These are phyloP conservation scores for Leishmania major DNA, from an alignment of 208 protist genomes.

Conservation along the genomic window DNA sequence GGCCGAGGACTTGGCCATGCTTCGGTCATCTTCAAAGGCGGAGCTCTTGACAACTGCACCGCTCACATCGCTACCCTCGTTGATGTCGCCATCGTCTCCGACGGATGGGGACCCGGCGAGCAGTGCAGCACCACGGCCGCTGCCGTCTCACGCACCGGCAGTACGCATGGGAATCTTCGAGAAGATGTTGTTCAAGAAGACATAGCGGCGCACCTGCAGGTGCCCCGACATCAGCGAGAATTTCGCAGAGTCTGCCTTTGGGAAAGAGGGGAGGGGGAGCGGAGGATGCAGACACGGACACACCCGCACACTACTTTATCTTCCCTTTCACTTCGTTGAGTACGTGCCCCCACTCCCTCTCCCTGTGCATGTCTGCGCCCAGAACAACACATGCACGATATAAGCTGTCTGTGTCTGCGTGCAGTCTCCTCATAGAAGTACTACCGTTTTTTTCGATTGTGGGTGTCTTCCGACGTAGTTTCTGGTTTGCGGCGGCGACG, in stretches of 20 bases:
- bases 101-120: neutral
- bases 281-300: neutral
- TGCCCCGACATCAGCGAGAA: neutral
- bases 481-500: neutral
- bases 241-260: neutral
- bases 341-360: neutral
- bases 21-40: neutral
- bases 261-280: neutral
- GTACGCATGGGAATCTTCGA: constrained; percentile 12
- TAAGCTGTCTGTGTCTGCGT: neutral
- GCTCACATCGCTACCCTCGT: neutral
- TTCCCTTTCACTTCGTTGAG: neutral
- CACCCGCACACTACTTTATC: neutral
- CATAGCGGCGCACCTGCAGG: neutral
- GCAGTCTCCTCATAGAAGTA: neutral
- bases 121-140: neutral
- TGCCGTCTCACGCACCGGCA: constrained; percentile 3
- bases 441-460: neutral
- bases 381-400: neutral
- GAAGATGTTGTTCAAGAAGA: constrained; percentile 23
- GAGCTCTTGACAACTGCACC: neutral
- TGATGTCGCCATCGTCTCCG: neutral
- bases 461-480: neutral
- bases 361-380: neutral
- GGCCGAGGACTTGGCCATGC: neutral